Base-by-base conservation (phyloP, 495 filamentous ascomycete genomes). In the Penicillium longicatenatum region DNA sequence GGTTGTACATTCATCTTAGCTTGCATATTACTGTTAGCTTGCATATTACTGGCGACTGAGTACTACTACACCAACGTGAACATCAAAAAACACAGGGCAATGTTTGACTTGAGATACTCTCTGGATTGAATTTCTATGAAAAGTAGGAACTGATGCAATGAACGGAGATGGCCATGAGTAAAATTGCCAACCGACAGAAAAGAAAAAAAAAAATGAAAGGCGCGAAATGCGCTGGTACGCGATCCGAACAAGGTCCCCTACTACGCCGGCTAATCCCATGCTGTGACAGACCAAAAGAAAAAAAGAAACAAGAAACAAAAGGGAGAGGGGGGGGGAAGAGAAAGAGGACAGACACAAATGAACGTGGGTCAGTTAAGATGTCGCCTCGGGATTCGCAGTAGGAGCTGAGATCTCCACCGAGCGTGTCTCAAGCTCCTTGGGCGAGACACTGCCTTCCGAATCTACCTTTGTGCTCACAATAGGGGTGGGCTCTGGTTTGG, bases 401-500 rank as follows among this genome's bases (percentile, higher is more conserved):
- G 69, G 30, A 43, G 46, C 54, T 10, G 64, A 67, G 22, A 78
- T 72, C 52, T 78, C 75, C 20, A 75, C 69, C 9, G 75, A 78
- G 6, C 68, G 70, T 16, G 70, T 69, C 58, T 78, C 72, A 6
- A 76, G 56, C 57, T 78, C 75, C 52, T 78, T 75, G 1, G 73
- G 69, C 26, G 63, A 58, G 4, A 67, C 44, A 21, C 55, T 61
- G 12, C 59, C 51, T 14, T 60, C 53, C 6, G 64, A 8, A 14
- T 51, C 62, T 9, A 59, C 42, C 6, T 29, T 41, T 20, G 66
- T 29, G n/a, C 66, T 60, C 11, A 42, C 39, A 12, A 47, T 30
- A 6, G 67, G 24, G 0, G 49, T 41, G 0, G 53, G 11, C 41
- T 60, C 59, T 9, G 62, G 17, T n/a, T 52, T 47, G 17, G n/a